Evolutionary conservation across 1,284 basidiomycete genomes (phyloP).

Genomic region (Blastosporella zonata): DNA sequence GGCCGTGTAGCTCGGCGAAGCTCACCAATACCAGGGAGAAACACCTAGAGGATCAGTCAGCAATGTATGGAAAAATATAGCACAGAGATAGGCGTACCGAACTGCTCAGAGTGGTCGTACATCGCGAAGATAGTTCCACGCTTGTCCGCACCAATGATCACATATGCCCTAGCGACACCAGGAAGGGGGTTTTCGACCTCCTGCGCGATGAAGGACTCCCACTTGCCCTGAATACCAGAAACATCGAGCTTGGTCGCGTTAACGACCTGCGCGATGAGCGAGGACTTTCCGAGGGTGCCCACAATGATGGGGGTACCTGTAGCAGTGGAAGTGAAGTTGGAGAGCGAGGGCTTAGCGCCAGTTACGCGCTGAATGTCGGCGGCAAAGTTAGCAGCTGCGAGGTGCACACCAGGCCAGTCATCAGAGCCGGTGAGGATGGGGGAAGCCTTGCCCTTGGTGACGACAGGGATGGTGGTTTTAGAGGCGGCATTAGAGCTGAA

Average conservation of each 20-base stretch:
- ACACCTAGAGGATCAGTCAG: constrained; percentile 39
- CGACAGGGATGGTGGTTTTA: constrained; percentile 38
- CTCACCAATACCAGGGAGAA: constrained; percentile 64
- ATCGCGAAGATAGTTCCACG: constrained; percentile 65
- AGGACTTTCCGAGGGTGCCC: constrained; percentile 63
- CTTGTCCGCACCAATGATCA: constrained; percentile 66
- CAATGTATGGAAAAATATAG: neutral
- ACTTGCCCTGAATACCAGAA: constrained; percentile 55
- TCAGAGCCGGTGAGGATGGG: constrained; percentile 51
- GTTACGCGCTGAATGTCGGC: constrained; percentile 62
- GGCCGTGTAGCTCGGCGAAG: constrained; percentile 3
- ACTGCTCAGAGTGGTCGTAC: constrained; percentile 72
- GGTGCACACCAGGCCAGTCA: constrained; percentile 65
- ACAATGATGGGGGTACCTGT: constrained; percentile 49
- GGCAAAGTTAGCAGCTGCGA: constrained; percentile 58
- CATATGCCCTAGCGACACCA: constrained; percentile 57
- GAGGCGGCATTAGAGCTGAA: constrained; percentile 29
- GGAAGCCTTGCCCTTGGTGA: constrained; percentile 41
- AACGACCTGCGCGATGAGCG: constrained; percentile 54
- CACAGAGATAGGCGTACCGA: constrained; percentile 41
- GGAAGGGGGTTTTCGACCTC: constrained; percentile 56
- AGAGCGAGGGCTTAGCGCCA: constrained; percentile 44
- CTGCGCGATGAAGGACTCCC: constrained; percentile 58
- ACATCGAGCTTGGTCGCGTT: constrained; percentile 53
- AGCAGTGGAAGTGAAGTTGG: constrained; percentile 39